Evolutionary conservation across 768 basidiomycete genomes (phyloP), one percentile per base, ranked within the genome.

Genomic region (Macrolepiota fuliginosa): DNA sequence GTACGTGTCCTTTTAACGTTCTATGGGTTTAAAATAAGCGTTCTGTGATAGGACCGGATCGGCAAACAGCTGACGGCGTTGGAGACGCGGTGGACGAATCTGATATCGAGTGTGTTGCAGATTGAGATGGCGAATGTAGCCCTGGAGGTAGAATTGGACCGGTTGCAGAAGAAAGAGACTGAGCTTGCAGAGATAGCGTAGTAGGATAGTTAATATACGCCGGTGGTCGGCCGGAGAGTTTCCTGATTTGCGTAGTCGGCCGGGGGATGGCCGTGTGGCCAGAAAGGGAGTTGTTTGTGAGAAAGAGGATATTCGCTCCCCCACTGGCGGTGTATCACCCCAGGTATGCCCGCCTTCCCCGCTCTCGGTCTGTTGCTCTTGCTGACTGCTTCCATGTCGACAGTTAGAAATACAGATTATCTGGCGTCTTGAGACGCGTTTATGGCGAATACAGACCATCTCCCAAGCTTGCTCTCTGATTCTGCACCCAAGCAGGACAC

Each of bases 121-220:
- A 90, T 97, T 65, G 96, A 97, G 80, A 88, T 98, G 86, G 96
- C 95, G 17, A 96, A 94, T 71, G 82, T 88, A 45, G 93, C 94
- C 27, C 73, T 97, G 72, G 94, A 95, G 66, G 87, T 79, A 4
- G 94, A 97, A 69, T 80, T 97, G 52, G 83, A 81, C 50, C 75
- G 80, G 40, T 73, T 92, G 56, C 79, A 81, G 66, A 76, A 75
- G 62, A 81, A 74, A 63, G 89, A 89, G 71, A 83, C 78, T 3
- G 89, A 91, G 67, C 77, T 92, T 53, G 79, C 82, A 46, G 79
- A 76, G 47, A 68, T 80, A 32, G 74, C 68, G 71, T 58, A 61
- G 25, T 51, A 27, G 56, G 9, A 27, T 57, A 42, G 35, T 12
- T 32, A 29, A 37, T 58, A 32, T 54, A 54, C 39, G 46, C 29